phyloP scores from a whole-genome alignment of 2,329 filamentous ascomycete species.

The Aureobasidium lini region DNA sequence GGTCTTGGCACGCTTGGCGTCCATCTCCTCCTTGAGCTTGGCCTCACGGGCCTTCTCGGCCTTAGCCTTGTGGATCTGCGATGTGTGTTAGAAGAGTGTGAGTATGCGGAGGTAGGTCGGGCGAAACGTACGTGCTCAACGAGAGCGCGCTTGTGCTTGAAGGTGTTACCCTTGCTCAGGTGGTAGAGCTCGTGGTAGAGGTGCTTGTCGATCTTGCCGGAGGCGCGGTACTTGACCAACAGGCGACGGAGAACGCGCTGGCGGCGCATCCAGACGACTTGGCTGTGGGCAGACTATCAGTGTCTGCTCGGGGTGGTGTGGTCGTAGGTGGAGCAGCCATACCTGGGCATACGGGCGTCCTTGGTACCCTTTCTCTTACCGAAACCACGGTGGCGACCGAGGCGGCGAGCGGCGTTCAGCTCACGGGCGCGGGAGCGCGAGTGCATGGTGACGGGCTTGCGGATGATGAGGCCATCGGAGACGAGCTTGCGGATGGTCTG shows the following conservation, averaged over 20 bases:
- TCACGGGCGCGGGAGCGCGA: conserved; percentile 93
- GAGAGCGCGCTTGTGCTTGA: conserved; percentile 99
- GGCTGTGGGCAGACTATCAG: conserved; percentile 50
- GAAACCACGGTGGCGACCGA: conserved; percentile 97
- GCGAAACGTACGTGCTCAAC: conserved; percentile 91
- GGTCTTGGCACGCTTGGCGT: conserved; percentile 93
- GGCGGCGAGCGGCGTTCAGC: conserved; percentile 86
- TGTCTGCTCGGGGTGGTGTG: conserved; percentile 11
- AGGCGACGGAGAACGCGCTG: conserved; percentile 98
- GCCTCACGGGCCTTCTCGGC: conserved; percentile 97
- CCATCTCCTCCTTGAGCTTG: conserved; percentile 84
- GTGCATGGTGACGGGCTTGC: conserved; percentile 99
- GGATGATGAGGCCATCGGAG: conserved; percentile 99
- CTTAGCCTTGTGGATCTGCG: conserved; percentile 98
- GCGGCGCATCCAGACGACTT: conserved; percentile 99
- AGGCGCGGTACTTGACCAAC: conserved; percentile 98
- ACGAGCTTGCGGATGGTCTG: conserved; percentile 99
- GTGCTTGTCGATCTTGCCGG: conserved; percentile 99
- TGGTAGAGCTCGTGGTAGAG: conserved; percentile 99
- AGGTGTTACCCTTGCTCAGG: conserved; percentile 99
- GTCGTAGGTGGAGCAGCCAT: conserved; percentile 38
- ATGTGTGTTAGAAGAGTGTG: conserved; percentile 14
- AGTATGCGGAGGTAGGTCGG: conserved; percentile 23
- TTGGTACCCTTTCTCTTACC: conserved; percentile 99
- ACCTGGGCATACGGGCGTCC: conserved; percentile 98